phyloP scores from a whole-genome alignment of 225 moss, liverwort and hornwort genomes.

The Antitrichia curtipendula region DNA sequence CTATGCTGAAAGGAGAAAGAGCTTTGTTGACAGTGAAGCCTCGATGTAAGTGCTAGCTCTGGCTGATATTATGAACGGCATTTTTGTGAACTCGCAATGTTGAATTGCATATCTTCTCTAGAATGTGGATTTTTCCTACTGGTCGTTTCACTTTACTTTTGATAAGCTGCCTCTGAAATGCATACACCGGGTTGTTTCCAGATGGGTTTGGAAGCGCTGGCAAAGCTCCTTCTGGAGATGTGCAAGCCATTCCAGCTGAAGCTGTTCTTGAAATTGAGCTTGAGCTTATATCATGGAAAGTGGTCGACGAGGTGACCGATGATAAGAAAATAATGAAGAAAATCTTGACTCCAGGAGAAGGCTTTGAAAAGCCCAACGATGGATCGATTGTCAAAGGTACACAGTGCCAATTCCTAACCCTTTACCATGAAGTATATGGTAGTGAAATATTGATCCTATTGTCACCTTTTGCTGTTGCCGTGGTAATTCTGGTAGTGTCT shows the following conservation, averaged over 20 bases:
- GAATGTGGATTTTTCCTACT: neutral
- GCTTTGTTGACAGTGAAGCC: conserved; percentile 74
- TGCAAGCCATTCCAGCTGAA: conserved; percentile 57
- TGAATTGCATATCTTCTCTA: neutral
- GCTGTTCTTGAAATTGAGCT: conserved; percentile 61
- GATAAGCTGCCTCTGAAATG: neutral
- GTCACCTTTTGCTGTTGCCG: neutral
- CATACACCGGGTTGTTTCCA: neutral
- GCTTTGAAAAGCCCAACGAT: conserved; percentile 86
- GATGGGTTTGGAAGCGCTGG: conserved; percentile 84
- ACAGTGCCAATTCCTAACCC: neutral
- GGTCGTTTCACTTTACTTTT: neutral
- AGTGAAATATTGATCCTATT: neutral
- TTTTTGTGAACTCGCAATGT: neutral
- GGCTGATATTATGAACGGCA: neutral
- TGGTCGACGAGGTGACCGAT: conserved; percentile 65
- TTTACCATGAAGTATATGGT: neutral
- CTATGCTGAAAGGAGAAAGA: conserved; percentile 71
- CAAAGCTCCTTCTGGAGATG: conserved; percentile 26
- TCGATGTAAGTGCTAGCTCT: conserved; percentile 43
- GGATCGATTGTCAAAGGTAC: conserved; percentile 65
- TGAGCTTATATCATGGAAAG: conserved; percentile 86
- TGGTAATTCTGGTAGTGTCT: neutral
- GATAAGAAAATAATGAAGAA: conserved; percentile 87
- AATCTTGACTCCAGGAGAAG: conserved; percentile 52